phyloP scores from a whole-genome alignment of 345 rosid genomes.

The Pistacia integerrima region DNA sequence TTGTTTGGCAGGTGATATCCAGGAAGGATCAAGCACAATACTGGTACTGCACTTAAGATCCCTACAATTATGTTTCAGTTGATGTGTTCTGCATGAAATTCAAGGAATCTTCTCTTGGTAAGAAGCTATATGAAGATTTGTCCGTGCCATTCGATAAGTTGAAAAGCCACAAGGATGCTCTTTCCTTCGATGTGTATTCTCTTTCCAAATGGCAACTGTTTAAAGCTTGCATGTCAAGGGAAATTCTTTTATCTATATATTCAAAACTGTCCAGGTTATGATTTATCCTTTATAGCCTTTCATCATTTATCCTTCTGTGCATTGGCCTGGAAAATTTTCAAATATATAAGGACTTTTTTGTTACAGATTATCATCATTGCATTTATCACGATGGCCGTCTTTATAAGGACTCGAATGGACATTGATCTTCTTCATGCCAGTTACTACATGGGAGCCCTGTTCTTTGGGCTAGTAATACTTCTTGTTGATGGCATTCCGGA shows the following conservation, averaged over 20 bases:
- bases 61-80: conserved; percentile 39
- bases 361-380: conserved; percentile 54
- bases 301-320: not conserved
- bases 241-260: conserved; percentile 50
- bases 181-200: conserved; percentile 42
- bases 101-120: conserved; percentile 34
- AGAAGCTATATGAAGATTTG: conserved; percentile 36
- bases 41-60: conserved; percentile 40
- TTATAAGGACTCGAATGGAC: conserved; percentile 47
- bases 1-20: conserved; percentile 50
- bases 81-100: conserved; percentile 43
- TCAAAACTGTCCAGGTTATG: conserved; percentile 54
- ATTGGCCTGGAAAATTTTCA: too few relatives aligned
- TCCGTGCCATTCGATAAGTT: conserved; percentile 41
- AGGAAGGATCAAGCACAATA: conserved; percentile 66
- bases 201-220: conserved; percentile 56
- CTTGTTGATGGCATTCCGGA: conserved; percentile 57
- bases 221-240: conserved; percentile 62
- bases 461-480: conserved; percentile 45
- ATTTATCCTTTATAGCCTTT: not conserved
- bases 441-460: conserved; percentile 53
- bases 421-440: conserved; percentile 49
- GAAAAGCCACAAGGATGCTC: conserved; percentile 37
- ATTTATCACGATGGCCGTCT: conserved; percentile 60
- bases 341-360: not conserved